Percentiles rank a stretch among this genome's conserved stretches.
phyloP scores from a whole-genome alignment of 2,329 filamentous ascomycete genomes.

The Ophiosphaerella narmari region DNA sequence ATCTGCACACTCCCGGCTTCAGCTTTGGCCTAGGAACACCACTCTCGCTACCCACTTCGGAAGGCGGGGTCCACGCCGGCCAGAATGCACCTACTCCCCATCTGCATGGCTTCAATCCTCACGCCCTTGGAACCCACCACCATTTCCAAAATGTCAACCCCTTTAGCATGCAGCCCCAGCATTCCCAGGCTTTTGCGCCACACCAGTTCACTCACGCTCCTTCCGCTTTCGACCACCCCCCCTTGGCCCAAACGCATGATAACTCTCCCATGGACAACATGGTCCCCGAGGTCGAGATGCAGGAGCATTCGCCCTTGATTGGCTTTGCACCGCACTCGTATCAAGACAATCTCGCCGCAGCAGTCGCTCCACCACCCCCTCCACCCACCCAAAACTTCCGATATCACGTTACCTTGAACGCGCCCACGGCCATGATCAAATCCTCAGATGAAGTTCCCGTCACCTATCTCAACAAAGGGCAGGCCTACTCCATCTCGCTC shows the following conservation, averaged over 20 bases:
- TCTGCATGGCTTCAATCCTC: constrained; percentile 68
- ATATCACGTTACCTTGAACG: constrained; percentile 87
- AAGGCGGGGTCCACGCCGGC: constrained; percentile 65
- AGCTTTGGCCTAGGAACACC: constrained; percentile 78
- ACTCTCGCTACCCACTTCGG: constrained; percentile 76
- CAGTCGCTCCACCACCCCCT: constrained; percentile 37
- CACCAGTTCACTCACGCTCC: constrained; percentile 81
- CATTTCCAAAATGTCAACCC: constrained; percentile 69
- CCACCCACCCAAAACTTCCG: constrained; percentile 67
- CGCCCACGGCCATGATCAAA: constrained; percentile 95
- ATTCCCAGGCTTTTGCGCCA: constrained; percentile 67
- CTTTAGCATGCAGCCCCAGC: constrained; percentile 62
- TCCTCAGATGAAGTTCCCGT: constrained; percentile 88
- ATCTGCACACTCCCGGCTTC: constrained; percentile 82
- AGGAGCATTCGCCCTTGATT: constrained; percentile 64
- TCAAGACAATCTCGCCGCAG: constrained; percentile 53
- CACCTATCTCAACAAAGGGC: constrained; percentile 98
- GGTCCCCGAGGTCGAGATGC: constrained; percentile 62
- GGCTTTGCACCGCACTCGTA: constrained; percentile 58
- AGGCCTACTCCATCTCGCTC: constrained; percentile 87
- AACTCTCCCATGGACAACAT: constrained; percentile 67
- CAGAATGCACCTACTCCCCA: constrained; percentile 54
- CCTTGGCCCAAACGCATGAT: constrained; percentile 70
- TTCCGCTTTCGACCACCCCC: constrained; percentile 69
- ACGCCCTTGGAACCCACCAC: constrained; percentile 43